Percentiles rank a stretch among this genome's conserved stretches.
phyloP scores from a whole-genome alignment of 2,329 filamentous ascomycete species.

The Claviceps humidiphila region DNA sequence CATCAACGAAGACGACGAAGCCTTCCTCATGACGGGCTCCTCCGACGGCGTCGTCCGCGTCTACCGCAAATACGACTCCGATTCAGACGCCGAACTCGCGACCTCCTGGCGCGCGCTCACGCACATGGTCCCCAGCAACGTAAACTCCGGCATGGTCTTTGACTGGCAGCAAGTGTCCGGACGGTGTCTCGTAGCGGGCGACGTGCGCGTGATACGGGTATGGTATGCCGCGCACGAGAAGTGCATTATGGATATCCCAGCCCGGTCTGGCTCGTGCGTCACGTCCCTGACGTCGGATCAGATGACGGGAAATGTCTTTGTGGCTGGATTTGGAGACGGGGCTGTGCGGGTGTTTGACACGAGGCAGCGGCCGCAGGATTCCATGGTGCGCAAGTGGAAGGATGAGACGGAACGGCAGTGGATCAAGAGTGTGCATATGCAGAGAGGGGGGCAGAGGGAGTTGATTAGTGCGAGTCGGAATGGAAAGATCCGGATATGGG shows the following conservation, averaged over 20 bases:
- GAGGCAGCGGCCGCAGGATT: slow-evolving; percentile 66
- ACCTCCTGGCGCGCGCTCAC: slow-evolving; percentile 85
- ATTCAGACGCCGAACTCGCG: slow-evolving; percentile 66
- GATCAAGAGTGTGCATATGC: slow-evolving; percentile 94
- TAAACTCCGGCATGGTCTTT: slow-evolving; percentile 90
- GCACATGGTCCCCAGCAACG: slow-evolving; percentile 85
- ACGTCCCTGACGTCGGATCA: slow-evolving; percentile 94
- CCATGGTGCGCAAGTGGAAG: slow-evolving; percentile 95
- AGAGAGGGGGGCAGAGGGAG: slow-evolving; percentile 85
- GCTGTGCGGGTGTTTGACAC: slow-evolving; percentile 91
- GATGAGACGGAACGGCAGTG: slow-evolving; percentile 75
- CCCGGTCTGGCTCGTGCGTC: slow-evolving; percentile 86
- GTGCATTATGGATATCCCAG: slow-evolving; percentile 86
- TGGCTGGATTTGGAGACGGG: slow-evolving; percentile 92
- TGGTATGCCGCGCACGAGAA: slow-evolving; percentile 94
- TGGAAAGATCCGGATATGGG: slow-evolving; percentile 91
- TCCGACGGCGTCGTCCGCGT: slow-evolving; percentile 91
- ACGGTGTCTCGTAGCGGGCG: slow-evolving; percentile 85
- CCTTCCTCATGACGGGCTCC: slow-evolving; percentile 84
- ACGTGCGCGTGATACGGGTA: slow-evolving; percentile 87
- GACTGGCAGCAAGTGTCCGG: slow-evolving; percentile 99
- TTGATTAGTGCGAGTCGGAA: slow-evolving; percentile 82
- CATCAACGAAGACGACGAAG: slow-evolving; percentile 97
- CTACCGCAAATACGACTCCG: slow-evolving; percentile 80
- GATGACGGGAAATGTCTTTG: slow-evolving; percentile 92